Evolutionary conservation across 2,329 filamentous ascomycete genomes (phyloP).

Genomic region (Furcasterigmium furcatum): DNA sequence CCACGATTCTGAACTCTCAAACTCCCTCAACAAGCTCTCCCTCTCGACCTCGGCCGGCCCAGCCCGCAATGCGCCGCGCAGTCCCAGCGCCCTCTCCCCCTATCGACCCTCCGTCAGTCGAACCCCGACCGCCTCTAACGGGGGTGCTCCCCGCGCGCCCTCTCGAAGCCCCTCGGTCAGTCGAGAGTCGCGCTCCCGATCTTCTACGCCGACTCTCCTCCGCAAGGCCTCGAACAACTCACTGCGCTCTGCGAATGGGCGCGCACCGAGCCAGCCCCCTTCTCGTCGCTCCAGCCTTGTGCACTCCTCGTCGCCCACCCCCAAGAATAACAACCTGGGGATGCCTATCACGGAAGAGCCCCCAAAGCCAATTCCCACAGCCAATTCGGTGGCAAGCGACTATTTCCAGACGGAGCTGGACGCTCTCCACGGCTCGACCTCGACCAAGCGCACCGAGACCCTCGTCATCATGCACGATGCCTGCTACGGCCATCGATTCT

Average conservation of each 20-base stretch:
- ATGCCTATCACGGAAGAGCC: slow-evolving; percentile 28
- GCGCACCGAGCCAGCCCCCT: slow-evolving; percentile 28
- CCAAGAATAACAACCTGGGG: slow-evolving; percentile 30
- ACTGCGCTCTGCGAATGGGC: slow-evolving; percentile 44
- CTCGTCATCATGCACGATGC: slow-evolving; percentile 88
- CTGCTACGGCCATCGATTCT: slow-evolving; percentile 92
- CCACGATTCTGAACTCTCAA: slow-evolving; percentile 29
- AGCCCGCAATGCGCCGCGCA: slow-evolving; percentile 20
- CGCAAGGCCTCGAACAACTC: slow-evolving; percentile 58
- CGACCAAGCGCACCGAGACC: slow-evolving; percentile 52
- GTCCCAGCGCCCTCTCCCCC: slow-evolving; percentile 24
- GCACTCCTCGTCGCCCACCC: slow-evolving; percentile 39
- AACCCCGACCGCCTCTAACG: slow-evolving; percentile 34
- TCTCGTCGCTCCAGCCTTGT: slow-evolving; percentile 47
- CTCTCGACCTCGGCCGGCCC: slow-evolving; percentile 27
- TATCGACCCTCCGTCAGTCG: slow-evolving; percentile 32
- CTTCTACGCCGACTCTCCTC: slow-evolving; percentile 45
- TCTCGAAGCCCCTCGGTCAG: slow-evolving; percentile 40
- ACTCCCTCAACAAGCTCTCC: slow-evolving; percentile 41
- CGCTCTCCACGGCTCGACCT: slow-evolving; percentile 49
- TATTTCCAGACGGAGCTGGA: slow-evolving; percentile 70
- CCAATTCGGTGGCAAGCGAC: slow-evolving; percentile 57
- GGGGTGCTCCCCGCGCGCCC: slow-evolving; percentile 21
- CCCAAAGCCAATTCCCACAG: slow-evolving; percentile 39
- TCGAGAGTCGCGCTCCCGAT: slow-evolving; percentile 36